phyloP scores from a whole-genome alignment of 2,329 filamentous ascomycete genomes.

The Clarireedia monteithiana region DNA sequence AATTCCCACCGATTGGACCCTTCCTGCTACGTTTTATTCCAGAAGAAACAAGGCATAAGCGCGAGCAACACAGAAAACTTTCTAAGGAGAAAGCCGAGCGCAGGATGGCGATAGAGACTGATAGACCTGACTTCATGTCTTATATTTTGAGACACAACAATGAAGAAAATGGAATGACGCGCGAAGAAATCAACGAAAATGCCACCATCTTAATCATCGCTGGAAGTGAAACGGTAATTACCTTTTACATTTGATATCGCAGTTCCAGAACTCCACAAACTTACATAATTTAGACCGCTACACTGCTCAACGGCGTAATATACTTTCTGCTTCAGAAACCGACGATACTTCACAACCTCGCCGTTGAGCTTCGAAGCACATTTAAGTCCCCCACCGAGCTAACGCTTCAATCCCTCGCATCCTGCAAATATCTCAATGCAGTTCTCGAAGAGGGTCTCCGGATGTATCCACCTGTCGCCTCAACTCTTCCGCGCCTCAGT shows the following conservation, averaged over 20 bases:
- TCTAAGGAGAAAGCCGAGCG: neutral
- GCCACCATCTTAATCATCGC: conserved; percentile 1
- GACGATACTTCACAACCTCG: conserved; percentile 26
- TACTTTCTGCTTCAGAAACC: conserved; percentile 47
- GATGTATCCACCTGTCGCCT: conserved; percentile 12
- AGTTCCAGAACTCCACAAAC: conserved; percentile 6
- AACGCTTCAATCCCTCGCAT: conserved; percentile 11
- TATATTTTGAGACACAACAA: conserved; percentile 5
- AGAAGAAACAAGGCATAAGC: accelerated
- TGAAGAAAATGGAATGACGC: conserved; percentile 5
- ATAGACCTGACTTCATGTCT: conserved; percentile 5
- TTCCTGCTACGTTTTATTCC: neutral
- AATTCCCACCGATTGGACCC: neutral
- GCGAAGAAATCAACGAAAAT: conserved; percentile 1
- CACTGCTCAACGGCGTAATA: conserved; percentile 21
- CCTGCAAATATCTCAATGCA: conserved; percentile 9
- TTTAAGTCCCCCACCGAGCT: conserved; percentile 28
- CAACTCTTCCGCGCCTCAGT: neutral
- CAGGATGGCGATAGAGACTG: neutral
- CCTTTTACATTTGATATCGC: conserved; percentile 4
- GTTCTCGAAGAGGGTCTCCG: conserved; percentile 13
- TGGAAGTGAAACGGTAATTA: conserved; percentile 6
- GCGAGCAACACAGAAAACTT: neutral
- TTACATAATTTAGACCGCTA: conserved; percentile 27
- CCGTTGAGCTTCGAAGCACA: conserved; percentile 33